These are phyloP conservation scores for Ottelia alismoides DNA, from an alignment of 106 monocot genomes.

Conservation along the genomic window DNA sequence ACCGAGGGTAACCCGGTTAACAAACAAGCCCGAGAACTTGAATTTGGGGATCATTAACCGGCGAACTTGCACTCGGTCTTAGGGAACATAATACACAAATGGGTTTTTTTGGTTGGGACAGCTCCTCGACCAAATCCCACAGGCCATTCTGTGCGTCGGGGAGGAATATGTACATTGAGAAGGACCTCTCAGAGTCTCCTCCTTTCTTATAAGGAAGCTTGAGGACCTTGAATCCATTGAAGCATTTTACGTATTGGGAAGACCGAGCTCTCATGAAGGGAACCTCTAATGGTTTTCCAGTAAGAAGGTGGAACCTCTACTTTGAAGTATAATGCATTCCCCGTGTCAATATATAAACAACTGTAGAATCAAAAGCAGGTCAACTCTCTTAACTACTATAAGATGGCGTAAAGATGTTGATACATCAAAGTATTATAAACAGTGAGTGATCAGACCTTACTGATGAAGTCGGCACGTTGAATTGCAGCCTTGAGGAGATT, in stretches of 20 bases:
- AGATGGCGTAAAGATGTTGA: no score
- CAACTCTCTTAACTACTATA: no score
- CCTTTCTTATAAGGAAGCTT: conserved; percentile 58
- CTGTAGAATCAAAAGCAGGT: no score
- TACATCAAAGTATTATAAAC: no score
- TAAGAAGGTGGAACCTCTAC: conserved; percentile 41
- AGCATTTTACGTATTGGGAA: conserved; percentile 32
- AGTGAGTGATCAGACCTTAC: no score
- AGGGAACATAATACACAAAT: conserved; percentile 27
- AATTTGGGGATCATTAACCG: conserved; percentile 65
- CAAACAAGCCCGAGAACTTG: no score
- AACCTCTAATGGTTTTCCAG: conserved; percentile 30
- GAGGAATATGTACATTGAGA: conserved; percentile 78
- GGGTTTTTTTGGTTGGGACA: conserved; percentile 32
- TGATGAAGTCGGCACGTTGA: no score
- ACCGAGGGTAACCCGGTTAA: no score
- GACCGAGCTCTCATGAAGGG: conserved; percentile 41
- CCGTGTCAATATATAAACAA: no score
- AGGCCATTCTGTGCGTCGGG: conserved; percentile 47
- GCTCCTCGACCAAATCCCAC: conserved; percentile 35
- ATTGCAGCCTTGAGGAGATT: no score
- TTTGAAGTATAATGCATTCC: conserved; percentile 87
- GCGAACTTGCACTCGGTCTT: conserved; percentile 18
- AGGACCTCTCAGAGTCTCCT: conserved; percentile 34
- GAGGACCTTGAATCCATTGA: conserved; percentile 56